Conservation (phyloP, 1,284 basidiomycete species). For the Sporisorium sorghi region DNA sequence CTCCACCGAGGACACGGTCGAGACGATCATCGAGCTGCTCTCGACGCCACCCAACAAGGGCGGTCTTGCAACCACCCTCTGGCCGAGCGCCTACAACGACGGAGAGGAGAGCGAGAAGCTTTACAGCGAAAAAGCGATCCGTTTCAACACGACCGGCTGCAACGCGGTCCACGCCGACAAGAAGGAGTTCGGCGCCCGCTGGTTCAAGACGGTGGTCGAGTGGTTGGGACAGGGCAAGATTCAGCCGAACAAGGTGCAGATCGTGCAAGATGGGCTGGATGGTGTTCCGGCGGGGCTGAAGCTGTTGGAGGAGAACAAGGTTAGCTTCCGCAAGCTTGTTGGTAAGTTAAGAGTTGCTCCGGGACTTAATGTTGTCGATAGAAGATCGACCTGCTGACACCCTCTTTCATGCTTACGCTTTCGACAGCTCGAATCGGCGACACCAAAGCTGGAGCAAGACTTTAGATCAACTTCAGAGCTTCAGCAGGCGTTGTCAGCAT, state of each 20-base stretch:
- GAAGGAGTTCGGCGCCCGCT: slow-evolving; percentile 50
- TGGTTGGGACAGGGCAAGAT: slow-evolving; percentile 61
- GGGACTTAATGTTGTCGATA: too few species aligned
- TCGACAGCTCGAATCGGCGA: slow-evolving; percentile 31
- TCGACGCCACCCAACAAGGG: slow-evolving; percentile 22
- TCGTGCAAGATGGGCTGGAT: slow-evolving; percentile 52
- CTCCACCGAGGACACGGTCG: slow-evolving; percentile 37
- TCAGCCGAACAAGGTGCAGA: slow-evolving; percentile 54
- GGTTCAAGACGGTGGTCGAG: slow-evolving; percentile 50
- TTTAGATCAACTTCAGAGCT: too few species aligned
- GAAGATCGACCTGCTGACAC: not conserved
- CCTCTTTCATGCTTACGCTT: not conserved
- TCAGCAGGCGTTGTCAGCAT: too few species aligned
- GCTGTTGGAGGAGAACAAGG: slow-evolving; percentile 53
- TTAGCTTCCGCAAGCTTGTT: slow-evolving; percentile 69
- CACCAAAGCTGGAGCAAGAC: slow-evolving; percentile 13
- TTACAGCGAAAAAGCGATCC: slow-evolving; percentile 15
- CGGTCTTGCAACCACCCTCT: slow-evolving; percentile 21
- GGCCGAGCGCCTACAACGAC: slow-evolving; percentile 15
- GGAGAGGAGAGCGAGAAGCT: slow-evolving; percentile 14
- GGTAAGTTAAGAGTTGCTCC: slow-evolving; percentile 45
- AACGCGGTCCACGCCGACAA: slow-evolving; percentile 31
- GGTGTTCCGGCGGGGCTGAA: slow-evolving; percentile 53
- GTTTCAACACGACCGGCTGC: slow-evolving; percentile 15
- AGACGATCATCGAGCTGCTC: slow-evolving; percentile 50